A percentile compares a stretch with the other conserved stretches of the same genome.
These are phyloP conservation scores for Pseudogymnoascus sp. DNA, from an alignment of 2,329 filamentous ascomycete genomes.

Conservation along the genomic window DNA sequence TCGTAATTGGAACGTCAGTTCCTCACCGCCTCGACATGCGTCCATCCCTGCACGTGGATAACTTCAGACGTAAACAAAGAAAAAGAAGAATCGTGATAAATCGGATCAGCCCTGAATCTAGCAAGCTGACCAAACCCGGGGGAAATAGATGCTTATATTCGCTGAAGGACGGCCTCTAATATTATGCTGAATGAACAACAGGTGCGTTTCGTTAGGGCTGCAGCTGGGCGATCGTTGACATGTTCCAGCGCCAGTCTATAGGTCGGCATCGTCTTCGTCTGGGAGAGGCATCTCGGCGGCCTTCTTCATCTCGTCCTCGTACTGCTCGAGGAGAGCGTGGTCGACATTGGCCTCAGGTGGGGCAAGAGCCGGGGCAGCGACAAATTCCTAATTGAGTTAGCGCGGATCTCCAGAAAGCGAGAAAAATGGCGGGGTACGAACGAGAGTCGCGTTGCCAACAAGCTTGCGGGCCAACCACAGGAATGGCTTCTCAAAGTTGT, in stretches of 20 bases:
- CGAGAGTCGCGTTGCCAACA: slow-evolving; percentile 81
- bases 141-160: slow-evolving; percentile 25
- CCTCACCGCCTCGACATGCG: slow-evolving; percentile 7
- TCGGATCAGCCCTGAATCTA: slow-evolving; percentile 8
- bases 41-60: background rate
- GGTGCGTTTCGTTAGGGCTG: slow-evolving; percentile 12
- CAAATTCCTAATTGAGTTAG: slow-evolving; percentile 67
- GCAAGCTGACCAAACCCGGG: background rate
- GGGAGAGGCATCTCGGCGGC: slow-evolving; percentile 81
- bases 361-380: slow-evolving; percentile 88
- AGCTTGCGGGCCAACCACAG: slow-evolving; percentile 98
- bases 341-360: slow-evolving; percentile 90
- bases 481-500: slow-evolving; percentile 99
- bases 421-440: slow-evolving; percentile 40
- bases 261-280: slow-evolving; percentile 79
- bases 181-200: slow-evolving; percentile 25
- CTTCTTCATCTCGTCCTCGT: slow-evolving; percentile 79
- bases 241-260: slow-evolving; percentile 24
- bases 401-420: slow-evolving; percentile 13
- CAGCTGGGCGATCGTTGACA: slow-evolving; percentile 14
- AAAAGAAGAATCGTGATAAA: slow-evolving; percentile 10
- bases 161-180: slow-evolving; percentile 29
- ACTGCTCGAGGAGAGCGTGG: slow-evolving; percentile 69
- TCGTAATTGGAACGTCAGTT: background rate
- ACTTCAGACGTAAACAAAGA: slow-evolving; percentile 8